These are phyloP conservation scores for Eucalyptus pauciflora DNA, from an alignment of 345 rosid genomes.

Conservation along the genomic window DNA sequence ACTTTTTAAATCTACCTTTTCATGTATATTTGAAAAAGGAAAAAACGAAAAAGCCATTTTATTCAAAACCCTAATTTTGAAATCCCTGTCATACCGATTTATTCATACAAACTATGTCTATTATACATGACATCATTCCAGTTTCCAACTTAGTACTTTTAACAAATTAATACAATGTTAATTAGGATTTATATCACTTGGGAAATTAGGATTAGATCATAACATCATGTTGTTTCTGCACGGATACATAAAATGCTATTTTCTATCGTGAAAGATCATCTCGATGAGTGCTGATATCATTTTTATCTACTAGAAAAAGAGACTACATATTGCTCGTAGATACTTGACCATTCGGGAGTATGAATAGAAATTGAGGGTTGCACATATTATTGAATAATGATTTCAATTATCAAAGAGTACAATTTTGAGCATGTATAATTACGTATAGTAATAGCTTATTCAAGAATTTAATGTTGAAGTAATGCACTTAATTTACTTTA, in stretches of 20 bases:
- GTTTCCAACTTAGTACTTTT: not conserved
- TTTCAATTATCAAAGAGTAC: not conserved
- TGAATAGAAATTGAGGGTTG: not conserved
- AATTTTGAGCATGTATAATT: not conserved
- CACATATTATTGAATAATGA: not conserved
- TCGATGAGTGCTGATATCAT: not conserved
- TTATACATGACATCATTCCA: not conserved
- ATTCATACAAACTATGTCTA: not conserved
- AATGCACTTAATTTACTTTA: not conserved
- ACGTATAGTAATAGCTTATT: not conserved
- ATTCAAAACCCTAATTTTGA: no score
- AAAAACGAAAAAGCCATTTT: no score
- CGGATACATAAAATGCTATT: no score
- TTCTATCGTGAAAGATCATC: not conserved
- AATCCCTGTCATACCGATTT: not conserved
- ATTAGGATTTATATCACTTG: not conserved
- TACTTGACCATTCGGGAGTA: not conserved
- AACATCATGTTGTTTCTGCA: not conserved
- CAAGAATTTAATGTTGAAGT: not conserved
- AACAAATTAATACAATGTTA: not conserved
- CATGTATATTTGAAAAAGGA: no score
- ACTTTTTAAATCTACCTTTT: no score
- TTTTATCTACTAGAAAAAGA: not conserved
- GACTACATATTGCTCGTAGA: not conserved
- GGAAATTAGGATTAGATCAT: not conserved